Evolutionary conservation across 495 filamentous ascomycete genomes (phyloP).

Genomic region (Penicillium pulvis): DNA sequence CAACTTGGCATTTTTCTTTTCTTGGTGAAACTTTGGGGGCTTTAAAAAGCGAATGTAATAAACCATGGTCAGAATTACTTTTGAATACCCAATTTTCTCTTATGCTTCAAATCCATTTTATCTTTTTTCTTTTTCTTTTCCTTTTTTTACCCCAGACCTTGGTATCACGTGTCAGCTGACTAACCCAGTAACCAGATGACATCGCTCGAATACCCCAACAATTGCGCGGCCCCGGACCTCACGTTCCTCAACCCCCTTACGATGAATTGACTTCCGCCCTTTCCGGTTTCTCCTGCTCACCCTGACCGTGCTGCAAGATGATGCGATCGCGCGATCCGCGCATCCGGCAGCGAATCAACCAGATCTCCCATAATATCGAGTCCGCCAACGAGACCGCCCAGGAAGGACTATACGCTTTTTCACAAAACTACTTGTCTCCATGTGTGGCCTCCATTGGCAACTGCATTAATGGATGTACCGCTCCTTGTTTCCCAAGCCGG

Average conservation of each 20-base stretch:
- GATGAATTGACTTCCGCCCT: conserved; percentile 16
- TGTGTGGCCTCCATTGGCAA: conserved; percentile 69
- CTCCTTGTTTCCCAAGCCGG: conserved; percentile 69
- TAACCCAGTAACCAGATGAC: conserved; percentile 22
- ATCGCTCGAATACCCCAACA: conserved; percentile 16
- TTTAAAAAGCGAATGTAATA: conserved; percentile 81
- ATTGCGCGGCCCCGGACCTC: neutral
- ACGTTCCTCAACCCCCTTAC: conserved; percentile 8
- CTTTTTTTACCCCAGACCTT: conserved; percentile 19
- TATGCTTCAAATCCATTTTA: neutral
- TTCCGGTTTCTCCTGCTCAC: conserved; percentile 1
- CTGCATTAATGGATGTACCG: conserved; percentile 69
- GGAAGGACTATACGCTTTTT: conserved; percentile 83
- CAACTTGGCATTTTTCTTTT: conserved; percentile 9
- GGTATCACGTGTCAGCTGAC: conserved; percentile 30
- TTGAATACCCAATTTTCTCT: neutral
- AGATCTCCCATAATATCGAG: conserved; percentile 89
- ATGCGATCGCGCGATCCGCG: conserved; percentile 85
- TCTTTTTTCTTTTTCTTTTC: conserved; percentile 1
- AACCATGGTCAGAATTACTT: conserved; percentile 39
- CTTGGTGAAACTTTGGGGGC: conserved; percentile 52
- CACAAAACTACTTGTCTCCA: conserved; percentile 79
- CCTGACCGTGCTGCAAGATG: conserved; percentile 28
- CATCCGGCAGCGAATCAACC: conserved; percentile 90
- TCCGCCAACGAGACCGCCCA: conserved; percentile 89